phyloP scores from a whole-genome alignment of 148 eudicot species.

The Vaccinium darrowii region DNA sequence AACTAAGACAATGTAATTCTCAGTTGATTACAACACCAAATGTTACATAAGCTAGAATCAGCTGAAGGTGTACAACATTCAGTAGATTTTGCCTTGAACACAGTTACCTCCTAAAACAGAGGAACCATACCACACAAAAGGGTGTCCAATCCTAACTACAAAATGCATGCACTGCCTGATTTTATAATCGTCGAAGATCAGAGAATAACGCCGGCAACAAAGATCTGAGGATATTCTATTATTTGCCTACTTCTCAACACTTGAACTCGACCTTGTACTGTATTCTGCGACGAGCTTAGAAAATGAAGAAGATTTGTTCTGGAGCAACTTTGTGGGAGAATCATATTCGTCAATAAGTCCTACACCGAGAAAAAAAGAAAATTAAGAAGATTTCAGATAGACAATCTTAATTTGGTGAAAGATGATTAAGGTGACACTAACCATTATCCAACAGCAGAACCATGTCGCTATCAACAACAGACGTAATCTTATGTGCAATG shows the following conservation, averaged over 20 bases:
- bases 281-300: slow-evolving; percentile 76
- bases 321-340: slow-evolving; percentile 58
- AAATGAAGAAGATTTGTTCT: slow-evolving; percentile 57
- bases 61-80: neutral
- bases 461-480: too few relatives aligned
- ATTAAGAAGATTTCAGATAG: too few relatives aligned
- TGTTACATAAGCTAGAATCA: neutral
- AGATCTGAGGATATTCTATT: neutral
- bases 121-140: neutral
- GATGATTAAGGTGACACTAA: too few relatives aligned
- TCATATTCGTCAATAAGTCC: slow-evolving; percentile 44
- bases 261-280: slow-evolving; percentile 41
- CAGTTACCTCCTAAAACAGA: neutral
- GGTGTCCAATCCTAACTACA: neutral
- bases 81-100: neutral
- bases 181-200: neutral
- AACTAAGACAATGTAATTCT: neutral
- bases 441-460: too few relatives aligned
- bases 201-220: neutral
- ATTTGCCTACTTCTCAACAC: slow-evolving; percentile 5
- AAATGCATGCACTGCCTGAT: neutral
- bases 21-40: neutral
- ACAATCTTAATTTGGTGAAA: too few relatives aligned
- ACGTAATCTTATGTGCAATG: too few relatives aligned
- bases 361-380: too few relatives aligned